Conservation (phyloP, 805 yeast genomes). For the Schwanniomyces pseudopolymorphus region DNA sequence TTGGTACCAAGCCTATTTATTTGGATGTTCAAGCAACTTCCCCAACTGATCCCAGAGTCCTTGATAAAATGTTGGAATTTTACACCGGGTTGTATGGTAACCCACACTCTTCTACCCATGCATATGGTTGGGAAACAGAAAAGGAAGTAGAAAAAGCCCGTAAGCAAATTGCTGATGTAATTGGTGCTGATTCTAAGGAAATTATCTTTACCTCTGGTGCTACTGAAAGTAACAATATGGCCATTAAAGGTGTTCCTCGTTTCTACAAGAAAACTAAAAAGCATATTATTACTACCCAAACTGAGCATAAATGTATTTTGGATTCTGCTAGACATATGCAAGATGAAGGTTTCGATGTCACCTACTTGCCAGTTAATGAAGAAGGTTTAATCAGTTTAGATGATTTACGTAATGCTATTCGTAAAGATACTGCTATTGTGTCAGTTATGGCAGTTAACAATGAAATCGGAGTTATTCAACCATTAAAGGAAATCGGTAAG, state of each 20-base stretch:
- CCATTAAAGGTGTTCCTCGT: constrained; percentile 91
- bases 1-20: constrained; percentile 87
- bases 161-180: constrained; percentile 73
- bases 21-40: constrained; percentile 98
- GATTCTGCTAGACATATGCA: constrained; percentile 94
- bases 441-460: constrained; percentile 97
- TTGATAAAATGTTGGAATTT: constrained; percentile 82
- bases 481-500: constrained; percentile 87
- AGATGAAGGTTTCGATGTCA: constrained; percentile 95
- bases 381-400: constrained; percentile 82
- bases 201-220: constrained; percentile 97
- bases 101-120: constrained; percentile 96
- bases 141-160: constrained; percentile 88
- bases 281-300: constrained; percentile 93
- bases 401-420: constrained; percentile 75
- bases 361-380: constrained; percentile 79
- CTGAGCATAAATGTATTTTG: constrained; percentile 98
- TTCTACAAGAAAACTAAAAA: constrained; percentile 87
- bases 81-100: constrained; percentile 95
- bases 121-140: constrained; percentile 99
- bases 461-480: constrained; percentile 97
- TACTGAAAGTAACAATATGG: constrained; percentile 95
- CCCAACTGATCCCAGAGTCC: constrained; percentile 94
- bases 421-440: constrained; percentile 88
- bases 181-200: constrained; percentile 94